Conservation (phyloP, 208 protist genomes). For the Leishmania gerbilli region DNA sequence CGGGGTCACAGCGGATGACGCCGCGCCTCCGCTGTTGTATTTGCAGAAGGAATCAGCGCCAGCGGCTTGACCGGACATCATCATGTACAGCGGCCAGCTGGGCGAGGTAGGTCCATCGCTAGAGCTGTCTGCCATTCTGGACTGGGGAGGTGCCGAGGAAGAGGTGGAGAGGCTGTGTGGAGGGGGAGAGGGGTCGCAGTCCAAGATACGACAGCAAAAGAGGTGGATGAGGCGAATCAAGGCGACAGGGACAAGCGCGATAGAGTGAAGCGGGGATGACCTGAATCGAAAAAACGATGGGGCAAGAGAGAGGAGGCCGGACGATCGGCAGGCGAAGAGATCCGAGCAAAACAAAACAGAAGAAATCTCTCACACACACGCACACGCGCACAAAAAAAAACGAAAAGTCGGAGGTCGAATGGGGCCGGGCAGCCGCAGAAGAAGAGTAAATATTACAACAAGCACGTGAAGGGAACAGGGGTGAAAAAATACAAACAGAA, state of each 20-base stretch:
- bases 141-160: neutral
- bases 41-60: conserved; percentile 13
- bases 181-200: neutral
- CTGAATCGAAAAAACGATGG: neutral
- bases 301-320: neutral
- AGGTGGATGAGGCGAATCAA: neutral
- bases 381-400: neutral
- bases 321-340: neutral
- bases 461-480: neutral
- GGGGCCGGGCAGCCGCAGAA: neutral
- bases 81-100: conserved; percentile 5
- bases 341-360: neutral
- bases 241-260: neutral
- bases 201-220: neutral
- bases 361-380: too few relatives aligned
- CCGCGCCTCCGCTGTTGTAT: neutral
- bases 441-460: neutral
- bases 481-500: neutral
- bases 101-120: neutral
- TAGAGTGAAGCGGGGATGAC: neutral
- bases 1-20: neutral
- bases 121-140: conserved; percentile 4
- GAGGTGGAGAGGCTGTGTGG: neutral
- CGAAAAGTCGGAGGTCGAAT: neutral
- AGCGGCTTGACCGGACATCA: neutral